Conservation (phyloP, 441 rosid species). For the Erodium trifolium region DNA sequence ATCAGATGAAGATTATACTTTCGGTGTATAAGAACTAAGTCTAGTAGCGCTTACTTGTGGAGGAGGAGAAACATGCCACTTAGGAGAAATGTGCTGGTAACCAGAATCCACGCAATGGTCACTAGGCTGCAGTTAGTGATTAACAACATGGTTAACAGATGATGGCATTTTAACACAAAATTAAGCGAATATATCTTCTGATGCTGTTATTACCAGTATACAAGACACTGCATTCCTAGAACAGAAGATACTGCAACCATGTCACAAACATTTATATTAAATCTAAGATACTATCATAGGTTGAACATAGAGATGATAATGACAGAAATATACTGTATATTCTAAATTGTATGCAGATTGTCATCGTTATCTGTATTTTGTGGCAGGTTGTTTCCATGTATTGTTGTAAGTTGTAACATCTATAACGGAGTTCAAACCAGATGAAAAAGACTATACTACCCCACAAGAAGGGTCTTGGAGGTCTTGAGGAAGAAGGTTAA, state of each 20-base stretch:
- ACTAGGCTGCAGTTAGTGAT: conserved; percentile 35
- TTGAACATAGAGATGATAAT: too few species aligned
- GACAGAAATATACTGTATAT: too few species aligned
- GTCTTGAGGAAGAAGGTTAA: too few species aligned
- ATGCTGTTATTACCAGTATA: conserved; percentile 37
- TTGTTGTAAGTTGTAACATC: too few species aligned
- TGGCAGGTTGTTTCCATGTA: too few species aligned
- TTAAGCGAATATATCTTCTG: too few species aligned
- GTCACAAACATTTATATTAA: conserved; percentile 1
- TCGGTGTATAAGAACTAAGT: too few species aligned
- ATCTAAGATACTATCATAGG: background rate
- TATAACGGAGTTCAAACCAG: too few species aligned
- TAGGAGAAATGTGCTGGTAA: conserved; percentile 41
- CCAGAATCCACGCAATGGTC: conserved; percentile 57
- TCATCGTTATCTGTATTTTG: too few species aligned
- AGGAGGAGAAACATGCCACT: conserved; percentile 54
- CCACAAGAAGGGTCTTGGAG: too few species aligned
- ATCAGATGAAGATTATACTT: background rate
- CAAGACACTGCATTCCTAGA: conserved; percentile 37
- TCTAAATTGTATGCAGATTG: too few species aligned
- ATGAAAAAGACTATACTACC: too few species aligned
- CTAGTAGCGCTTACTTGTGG: conserved; percentile 53
- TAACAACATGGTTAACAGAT: background rate
- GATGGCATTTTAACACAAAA: background rate
- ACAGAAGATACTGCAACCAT: conserved; percentile 43